Conservation (phyloP, 371 early-diverging fungal species). For the Saksenaea vasiformis region DNA sequence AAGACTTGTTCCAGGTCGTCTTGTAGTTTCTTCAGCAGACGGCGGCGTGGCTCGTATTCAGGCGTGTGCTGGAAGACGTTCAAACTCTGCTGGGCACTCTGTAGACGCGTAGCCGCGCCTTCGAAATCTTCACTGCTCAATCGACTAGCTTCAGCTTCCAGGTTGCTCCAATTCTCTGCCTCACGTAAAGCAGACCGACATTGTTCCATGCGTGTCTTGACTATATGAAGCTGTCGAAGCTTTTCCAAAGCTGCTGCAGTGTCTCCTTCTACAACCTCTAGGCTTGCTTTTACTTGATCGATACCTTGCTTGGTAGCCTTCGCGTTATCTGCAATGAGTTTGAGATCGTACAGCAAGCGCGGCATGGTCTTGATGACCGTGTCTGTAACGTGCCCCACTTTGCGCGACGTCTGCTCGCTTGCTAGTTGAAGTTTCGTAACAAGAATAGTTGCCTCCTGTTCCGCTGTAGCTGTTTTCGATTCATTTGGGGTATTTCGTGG, state of each 20-base stretch:
- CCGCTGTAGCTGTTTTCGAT: constrained; percentile 16
- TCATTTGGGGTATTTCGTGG: constrained; percentile 9
- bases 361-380: constrained; percentile 61
- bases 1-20: constrained; percentile 59
- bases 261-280: constrained; percentile 23
- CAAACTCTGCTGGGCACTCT: constrained; percentile 69
- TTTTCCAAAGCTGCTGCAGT: constrained; percentile 60
- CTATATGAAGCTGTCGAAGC: constrained; percentile 66
- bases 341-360: constrained; percentile 65
- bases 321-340: constrained; percentile 61
- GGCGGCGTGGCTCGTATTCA: constrained; percentile 62
- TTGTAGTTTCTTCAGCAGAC: constrained; percentile 52
- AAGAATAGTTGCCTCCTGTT: constrained; percentile 56
- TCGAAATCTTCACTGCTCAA: constrained; percentile 63
- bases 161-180: constrained; percentile 78
- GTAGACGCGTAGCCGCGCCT: constrained; percentile 59
- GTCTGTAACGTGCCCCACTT: constrained; percentile 52
- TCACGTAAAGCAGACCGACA: constrained; percentile 58
- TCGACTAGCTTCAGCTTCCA: constrained; percentile 67
- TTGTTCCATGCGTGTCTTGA: constrained; percentile 72
- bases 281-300: constrained; percentile 44
- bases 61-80: constrained; percentile 67
- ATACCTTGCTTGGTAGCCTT: constrained; percentile 51
- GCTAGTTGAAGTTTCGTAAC: constrained; percentile 61
- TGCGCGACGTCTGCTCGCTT: constrained; percentile 53